Base-by-base conservation (phyloP, 2,329 filamentous ascomycete genomes). In the Cordyceps cateniannulata region DNA sequence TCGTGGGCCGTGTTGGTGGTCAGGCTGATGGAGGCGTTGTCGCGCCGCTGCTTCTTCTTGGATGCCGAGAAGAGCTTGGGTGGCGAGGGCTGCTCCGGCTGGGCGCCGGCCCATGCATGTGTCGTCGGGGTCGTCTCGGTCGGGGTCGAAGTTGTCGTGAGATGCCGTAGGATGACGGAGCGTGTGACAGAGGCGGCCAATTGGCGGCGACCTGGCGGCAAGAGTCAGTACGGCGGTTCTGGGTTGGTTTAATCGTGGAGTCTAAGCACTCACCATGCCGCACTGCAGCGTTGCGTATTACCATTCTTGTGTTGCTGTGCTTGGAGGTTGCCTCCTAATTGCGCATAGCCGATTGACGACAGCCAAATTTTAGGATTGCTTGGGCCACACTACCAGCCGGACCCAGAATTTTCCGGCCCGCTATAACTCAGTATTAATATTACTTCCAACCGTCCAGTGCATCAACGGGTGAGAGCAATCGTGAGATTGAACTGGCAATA, bases 231-330 rank as follows among this genome's bases (percentile, higher is more conserved):
- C 22, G 44, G 5, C n/a, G 66, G 61, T 6, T n/a, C 8, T 16
- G 16, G 53, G 22, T 27, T n/a, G 20, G 32, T 22, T 44, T 8
- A 35, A 14, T 35, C 5, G n/a, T 32, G 5, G 9, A 25, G 12
- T 5, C 42, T 5, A 24, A 66, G 65, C 61, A 67, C 77, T 68
- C 73, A 85, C 83, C 78, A 71, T 83, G 76, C 80, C 81, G 81
- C 71, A 79, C 72, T 58, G 76, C 76, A 65, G 77, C 72, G 69
- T 78, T 84, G 76, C 82, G 79, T 66, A 83, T 67, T 68, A 85
- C 83, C 83, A 85, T 86, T 65, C 73, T 72, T 69, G 18, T 35
- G 32, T 24, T 24, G 44, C 42, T 42, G 49, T 35, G 54, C 25
- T 35, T 16, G 18, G 16, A 51, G 35, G 12, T 40, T 14, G 48